Conservation (phyloP, 768 basidiomycete species). For the Suillus spraguei region DNA sequence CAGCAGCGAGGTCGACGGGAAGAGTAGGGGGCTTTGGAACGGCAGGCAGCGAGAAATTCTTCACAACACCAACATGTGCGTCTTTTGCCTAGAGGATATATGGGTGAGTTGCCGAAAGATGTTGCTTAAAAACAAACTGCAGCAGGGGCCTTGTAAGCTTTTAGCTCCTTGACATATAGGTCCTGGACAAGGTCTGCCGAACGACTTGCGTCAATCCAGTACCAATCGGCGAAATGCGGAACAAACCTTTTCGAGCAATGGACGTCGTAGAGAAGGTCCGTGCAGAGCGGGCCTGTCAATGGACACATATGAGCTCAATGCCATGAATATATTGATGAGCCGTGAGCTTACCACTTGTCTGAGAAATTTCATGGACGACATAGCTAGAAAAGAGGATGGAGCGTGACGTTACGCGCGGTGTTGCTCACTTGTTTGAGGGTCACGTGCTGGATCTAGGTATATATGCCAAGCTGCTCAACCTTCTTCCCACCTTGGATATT, state of each 20-base stretch:
- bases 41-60: slow-evolving; percentile 75
- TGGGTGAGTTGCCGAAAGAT: not conserved
- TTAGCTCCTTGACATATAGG: slow-evolving; percentile 87
- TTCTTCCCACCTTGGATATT: not conserved
- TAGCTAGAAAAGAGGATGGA: slow-evolving; percentile 53
- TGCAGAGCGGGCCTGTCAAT: slow-evolving; percentile 51
- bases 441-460: slow-evolving; percentile 16
- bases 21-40: slow-evolving; percentile 75
- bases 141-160: slow-evolving; percentile 80
- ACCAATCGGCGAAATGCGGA: slow-evolving; percentile 30
- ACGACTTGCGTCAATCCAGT: slow-evolving; percentile 12
- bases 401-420: slow-evolving; percentile 45
- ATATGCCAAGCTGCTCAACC: not conserved
- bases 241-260: slow-evolving; percentile 62
- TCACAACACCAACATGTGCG: slow-evolving; percentile 87
- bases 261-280: slow-evolving; percentile 65
- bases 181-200: slow-evolving; percentile 87
- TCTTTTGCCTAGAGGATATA: slow-evolving; percentile 68
- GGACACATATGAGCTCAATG: slow-evolving; percentile 16
- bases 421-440: slow-evolving; percentile 29
- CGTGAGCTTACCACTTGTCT: slow-evolving; percentile 48
- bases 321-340: slow-evolving; percentile 4
- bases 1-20: slow-evolving; percentile 84
- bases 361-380: slow-evolving; percentile 60
- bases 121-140: slow-evolving; percentile 50